These are phyloP conservation scores for Kwoniella sp. DNA, from an alignment of 768 basidiomycete species.

Conservation along the genomic window DNA sequence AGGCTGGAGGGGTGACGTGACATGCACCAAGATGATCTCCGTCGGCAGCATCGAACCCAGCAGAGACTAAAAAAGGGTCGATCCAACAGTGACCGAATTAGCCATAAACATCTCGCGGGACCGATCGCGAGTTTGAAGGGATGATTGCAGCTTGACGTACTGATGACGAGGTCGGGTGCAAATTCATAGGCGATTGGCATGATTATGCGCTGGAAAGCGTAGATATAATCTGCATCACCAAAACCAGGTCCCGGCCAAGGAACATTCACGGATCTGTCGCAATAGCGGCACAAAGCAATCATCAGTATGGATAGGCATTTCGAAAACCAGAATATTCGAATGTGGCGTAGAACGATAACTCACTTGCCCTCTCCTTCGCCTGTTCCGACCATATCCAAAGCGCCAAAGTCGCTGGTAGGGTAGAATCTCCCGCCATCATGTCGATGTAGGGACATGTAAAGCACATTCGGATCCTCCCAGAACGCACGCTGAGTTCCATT, in stretches of 20 bases:
- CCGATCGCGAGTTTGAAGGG: not conserved
- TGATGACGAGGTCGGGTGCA: conserved; percentile 90
- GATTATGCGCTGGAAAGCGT: conserved; percentile 91
- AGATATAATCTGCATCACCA: conserved; percentile 92
- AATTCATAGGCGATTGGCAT: conserved; percentile 99
- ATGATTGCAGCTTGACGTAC: conserved; percentile 60
- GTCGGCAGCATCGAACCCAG: conserved; percentile 93
- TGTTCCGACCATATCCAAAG: conserved; percentile 80
- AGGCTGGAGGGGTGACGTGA: conserved; percentile 85
- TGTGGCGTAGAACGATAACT: conserved; percentile 59
- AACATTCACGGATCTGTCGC: conserved; percentile 75
- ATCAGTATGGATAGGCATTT: no score
- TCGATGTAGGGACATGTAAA: conserved; percentile 93
- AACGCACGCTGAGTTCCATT: conserved; percentile 98
- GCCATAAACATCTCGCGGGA: not conserved
- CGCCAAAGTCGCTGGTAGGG: conserved; percentile 87
- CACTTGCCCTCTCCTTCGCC: conserved; percentile 76
- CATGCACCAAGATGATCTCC: conserved; percentile 93
- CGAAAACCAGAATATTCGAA: no score
- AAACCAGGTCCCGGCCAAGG: conserved; percentile 89
- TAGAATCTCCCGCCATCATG: conserved; percentile 92
- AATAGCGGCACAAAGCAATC: not conserved
- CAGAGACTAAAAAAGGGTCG: conserved; percentile 70
- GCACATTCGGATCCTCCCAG: conserved; percentile 83
- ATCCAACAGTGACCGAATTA: conserved; percentile 13